phyloP scores from a whole-genome alignment of 345 rosid species.

The Erodium maritimum region DNA sequence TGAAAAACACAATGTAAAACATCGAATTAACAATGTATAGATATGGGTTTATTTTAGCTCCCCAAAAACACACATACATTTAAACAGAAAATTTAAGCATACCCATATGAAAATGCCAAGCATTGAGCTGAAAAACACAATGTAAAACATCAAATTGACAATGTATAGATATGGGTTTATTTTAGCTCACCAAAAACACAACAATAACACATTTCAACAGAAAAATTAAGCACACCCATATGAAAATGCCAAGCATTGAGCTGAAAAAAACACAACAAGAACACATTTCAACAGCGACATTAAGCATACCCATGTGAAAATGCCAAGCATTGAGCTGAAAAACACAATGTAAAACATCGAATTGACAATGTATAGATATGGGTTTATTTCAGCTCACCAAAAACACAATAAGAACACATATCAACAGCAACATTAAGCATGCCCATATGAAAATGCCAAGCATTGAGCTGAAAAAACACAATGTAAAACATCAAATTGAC shows the following conservation, averaged over 20 bases:
- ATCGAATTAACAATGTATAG: neutral
- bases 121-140: too few species aligned
- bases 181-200: neutral
- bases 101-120: neutral
- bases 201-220: neutral
- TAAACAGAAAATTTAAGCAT: neutral
- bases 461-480: too few species aligned
- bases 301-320: neutral
- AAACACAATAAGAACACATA: too few species aligned
- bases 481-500: too few species aligned
- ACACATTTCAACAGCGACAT: neutral
- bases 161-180: neutral
- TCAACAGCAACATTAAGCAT: neutral
- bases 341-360: neutral
- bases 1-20: too few species aligned
- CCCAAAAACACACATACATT: neutral
- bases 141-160: too few species aligned
- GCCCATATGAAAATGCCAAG: neutral
- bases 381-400: too few species aligned
- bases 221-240: neutral
- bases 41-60: neutral
- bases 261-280: neutral
- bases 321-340: neutral
- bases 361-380: too few species aligned
- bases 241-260: neutral